A percentile compares a stretch with the other conserved stretches of the same genome.
Evolutionary conservation across 352 stramenopile species (phyloP).

Genomic region (Globisporangium acanthophoron): DNA sequence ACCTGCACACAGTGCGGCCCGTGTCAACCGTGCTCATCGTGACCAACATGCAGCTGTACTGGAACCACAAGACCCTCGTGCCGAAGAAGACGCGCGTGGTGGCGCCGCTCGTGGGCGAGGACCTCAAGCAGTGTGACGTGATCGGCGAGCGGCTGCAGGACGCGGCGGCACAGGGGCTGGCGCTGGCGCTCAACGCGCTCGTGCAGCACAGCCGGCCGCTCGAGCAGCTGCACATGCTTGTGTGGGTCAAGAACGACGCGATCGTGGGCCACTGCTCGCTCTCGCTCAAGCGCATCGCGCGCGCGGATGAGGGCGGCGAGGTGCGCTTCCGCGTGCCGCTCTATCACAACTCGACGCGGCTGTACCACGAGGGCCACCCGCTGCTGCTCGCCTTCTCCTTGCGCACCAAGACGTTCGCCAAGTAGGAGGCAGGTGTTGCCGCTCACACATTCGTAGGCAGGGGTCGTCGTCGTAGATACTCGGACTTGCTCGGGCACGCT

Average conservation of each 20-base stretch:
- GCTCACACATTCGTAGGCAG: not conserved
- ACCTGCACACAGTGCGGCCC: constrained; percentile 46
- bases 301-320: constrained; percentile 56
- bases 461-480: not conserved
- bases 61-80: constrained; percentile 66
- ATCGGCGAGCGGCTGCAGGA: constrained; percentile 60
- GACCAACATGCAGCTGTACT: constrained; percentile 72
- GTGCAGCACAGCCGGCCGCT: constrained; percentile 66
- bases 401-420: constrained; percentile 79
- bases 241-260: constrained; percentile 78
- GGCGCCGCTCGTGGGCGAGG: constrained; percentile 68
- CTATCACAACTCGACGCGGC: constrained; percentile 73
- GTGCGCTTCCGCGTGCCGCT: constrained; percentile 75
- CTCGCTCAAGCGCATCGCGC: constrained; percentile 72
- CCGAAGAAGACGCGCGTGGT: constrained; percentile 76
- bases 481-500: no score
- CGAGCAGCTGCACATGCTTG: constrained; percentile 78
- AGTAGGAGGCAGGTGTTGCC: constrained; percentile 20
- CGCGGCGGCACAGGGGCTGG: constrained; percentile 48
- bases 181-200: constrained; percentile 68
- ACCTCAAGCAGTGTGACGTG: constrained; percentile 72
- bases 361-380: constrained; percentile 66
- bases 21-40: constrained; percentile 69
- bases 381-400: constrained; percentile 74
- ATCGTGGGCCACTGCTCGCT: constrained; percentile 78